Conservation (phyloP, 2,329 filamentous ascomycete genomes). For the Colletotrichum euphorbiae region DNA sequence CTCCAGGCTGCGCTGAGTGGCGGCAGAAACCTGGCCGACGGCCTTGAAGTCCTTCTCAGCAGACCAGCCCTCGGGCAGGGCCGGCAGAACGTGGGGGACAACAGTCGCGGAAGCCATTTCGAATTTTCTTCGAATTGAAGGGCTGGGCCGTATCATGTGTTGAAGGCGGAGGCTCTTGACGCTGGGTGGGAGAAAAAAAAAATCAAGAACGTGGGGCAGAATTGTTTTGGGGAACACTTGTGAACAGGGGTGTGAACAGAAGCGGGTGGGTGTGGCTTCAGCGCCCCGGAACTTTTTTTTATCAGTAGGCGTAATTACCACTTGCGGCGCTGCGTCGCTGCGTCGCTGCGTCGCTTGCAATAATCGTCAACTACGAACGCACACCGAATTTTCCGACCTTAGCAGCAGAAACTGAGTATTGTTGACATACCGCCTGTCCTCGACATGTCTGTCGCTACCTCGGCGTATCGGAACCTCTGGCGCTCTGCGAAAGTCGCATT, state of each 20-base stretch:
- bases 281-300: neutral
- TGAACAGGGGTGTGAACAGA: neutral
- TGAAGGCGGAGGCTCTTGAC: neutral
- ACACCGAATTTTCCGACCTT: too few species aligned
- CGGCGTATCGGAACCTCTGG: constrained; percentile 82
- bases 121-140: constrained; percentile 42
- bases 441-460: constrained; percentile 69
- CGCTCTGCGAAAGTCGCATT: constrained; percentile 88
- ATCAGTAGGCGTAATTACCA: neutral
- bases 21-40: constrained; percentile 78
- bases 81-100: constrained; percentile 75
- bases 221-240: neutral
- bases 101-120: constrained; percentile 74
- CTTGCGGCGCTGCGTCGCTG: neutral
- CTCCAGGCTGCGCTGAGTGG: constrained; percentile 89
- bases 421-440: neutral
- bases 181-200: constrained; percentile 18
- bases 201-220: constrained; percentile 18
- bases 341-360: neutral
- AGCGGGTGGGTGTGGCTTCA: neutral
- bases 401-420: too few species aligned
- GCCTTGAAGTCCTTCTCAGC: constrained; percentile 94
- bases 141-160: constrained; percentile 16
- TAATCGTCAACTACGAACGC: too few species aligned
- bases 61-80: constrained; percentile 83